Evolutionary conservation across 2,329 filamentous ascomycete species (phyloP).

Genomic region (Geosmithia putterillii): DNA sequence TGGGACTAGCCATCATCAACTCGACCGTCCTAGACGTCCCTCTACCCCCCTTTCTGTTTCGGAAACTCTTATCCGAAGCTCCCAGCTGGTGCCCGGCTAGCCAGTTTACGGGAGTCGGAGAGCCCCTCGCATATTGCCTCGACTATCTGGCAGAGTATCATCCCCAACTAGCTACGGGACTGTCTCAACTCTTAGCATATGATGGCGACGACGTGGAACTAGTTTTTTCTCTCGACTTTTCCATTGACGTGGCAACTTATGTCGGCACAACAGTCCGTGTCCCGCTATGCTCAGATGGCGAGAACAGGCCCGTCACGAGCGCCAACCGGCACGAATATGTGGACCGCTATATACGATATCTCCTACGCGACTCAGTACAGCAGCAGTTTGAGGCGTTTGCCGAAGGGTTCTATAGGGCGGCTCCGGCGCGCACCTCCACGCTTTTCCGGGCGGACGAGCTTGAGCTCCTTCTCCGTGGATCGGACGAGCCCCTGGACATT

Average conservation of each 20-base stretch:
- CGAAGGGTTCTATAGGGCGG: constrained; percentile 85
- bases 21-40: constrained; percentile 85
- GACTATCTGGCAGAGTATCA: constrained; percentile 76
- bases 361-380: constrained; percentile 65
- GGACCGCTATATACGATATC: constrained; percentile 67
- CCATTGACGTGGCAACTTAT: constrained; percentile 65
- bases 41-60: constrained; percentile 78
- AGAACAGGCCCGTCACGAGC: constrained; percentile 68
- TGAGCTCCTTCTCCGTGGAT: constrained; percentile 74
- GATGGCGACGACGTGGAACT: constrained; percentile 71
- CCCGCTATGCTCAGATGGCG: constrained; percentile 63
- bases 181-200: constrained; percentile 67
- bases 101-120: constrained; percentile 24
- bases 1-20: constrained; percentile 89
- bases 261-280: constrained; percentile 57
- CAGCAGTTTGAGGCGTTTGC: constrained; percentile 91
- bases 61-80: constrained; percentile 69
- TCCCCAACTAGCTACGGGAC: constrained; percentile 61
- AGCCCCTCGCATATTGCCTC: constrained; percentile 59
- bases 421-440: constrained; percentile 74
- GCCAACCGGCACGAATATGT: constrained; percentile 77
- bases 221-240: constrained; percentile 74
- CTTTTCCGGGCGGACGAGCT: constrained; percentile 88
- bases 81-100: not conserved
- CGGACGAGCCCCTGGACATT: constrained; percentile 74